phyloP scores from a whole-genome alignment of 495 filamentous ascomycete species.

The Penicillium longicatenatum region DNA sequence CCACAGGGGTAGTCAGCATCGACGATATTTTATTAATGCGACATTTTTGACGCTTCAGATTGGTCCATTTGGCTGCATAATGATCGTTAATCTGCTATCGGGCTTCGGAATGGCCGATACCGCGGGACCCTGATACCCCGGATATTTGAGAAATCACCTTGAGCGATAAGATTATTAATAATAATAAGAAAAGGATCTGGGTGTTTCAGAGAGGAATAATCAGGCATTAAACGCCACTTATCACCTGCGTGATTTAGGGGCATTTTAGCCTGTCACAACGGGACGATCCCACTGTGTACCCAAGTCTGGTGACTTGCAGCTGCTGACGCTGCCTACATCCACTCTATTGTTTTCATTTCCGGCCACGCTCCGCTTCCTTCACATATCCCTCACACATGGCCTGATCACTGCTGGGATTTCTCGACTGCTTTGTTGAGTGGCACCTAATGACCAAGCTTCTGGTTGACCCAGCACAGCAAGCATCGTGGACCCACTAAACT shows the following conservation, averaged over 20 bases:
- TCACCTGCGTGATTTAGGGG: conserved; percentile 22
- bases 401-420: neutral
- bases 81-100: neutral
- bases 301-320: neutral
- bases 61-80: too few species aligned
- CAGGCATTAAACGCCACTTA: conserved; percentile 11
- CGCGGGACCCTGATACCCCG: neutral
- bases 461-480: conserved; percentile 9
- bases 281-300: conserved; percentile 17
- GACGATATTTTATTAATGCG: neutral
- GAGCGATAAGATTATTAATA: neutral
- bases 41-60: neutral
- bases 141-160: neutral
- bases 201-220: neutral
- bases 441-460: conserved; percentile 5
- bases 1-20: neutral
- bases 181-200: neutral
- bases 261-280: conserved; percentile 15
- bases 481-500: conserved; percentile 19
- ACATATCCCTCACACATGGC: neutral
- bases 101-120: neutral
- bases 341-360: neutral
- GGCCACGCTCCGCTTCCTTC: neutral
- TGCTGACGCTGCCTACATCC: neutral
- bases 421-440: neutral